Evolutionary conservation across 352 stramenopile genomes (phyloP), one percentile per base, ranked within the genome.

Genomic region (Peronospora farinosa): DNA sequence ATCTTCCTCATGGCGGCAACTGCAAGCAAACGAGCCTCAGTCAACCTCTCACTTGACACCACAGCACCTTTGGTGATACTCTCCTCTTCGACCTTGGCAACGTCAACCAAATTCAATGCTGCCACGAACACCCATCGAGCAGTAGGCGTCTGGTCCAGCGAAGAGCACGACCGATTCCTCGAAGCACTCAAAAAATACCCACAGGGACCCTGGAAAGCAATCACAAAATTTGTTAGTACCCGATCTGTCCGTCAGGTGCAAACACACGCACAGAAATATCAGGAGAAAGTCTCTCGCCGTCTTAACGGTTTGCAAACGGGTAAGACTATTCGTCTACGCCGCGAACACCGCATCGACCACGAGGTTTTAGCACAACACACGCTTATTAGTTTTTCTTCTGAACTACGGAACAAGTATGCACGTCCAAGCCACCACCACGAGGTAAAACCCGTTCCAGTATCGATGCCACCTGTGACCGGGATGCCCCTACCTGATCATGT

Each of bases 181-280:
- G 46, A 67, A 7, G 74, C 64, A 13, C 64, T 86, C 28, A 68
- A 69, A 25, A 62, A 63, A 30, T 86, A 63, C 52, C 74, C 74
- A 10, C 57, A 70, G 15, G 69, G 72, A 0, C 72, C 72, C 2
- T 86, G 74, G 74, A 69, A 61, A 47, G 46, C 45, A 21, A 80
- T 83, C 47, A 67, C 74, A 7, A 55, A 69, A 37, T 54, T 50
- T 45, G 42, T 86, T 23, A 66, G 60, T 15, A 80, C 74, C 38
- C 67, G 74, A 16, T 84, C 72, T 0, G 61, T 79, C 1, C 73
- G 78, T 3, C 78, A 89, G 49, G 76, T 86, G 47, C 78, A 87
- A 50, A 87, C 75, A 2, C 70, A 81, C 45, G 65, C 68, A 11
- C 65, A 81, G 44, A 78, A 77, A 53, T 89, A 89, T 54, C 72